Evolutionary conservation across 805 yeast genomes (phyloP).

Genomic region (Huiozyma sinensis): DNA sequence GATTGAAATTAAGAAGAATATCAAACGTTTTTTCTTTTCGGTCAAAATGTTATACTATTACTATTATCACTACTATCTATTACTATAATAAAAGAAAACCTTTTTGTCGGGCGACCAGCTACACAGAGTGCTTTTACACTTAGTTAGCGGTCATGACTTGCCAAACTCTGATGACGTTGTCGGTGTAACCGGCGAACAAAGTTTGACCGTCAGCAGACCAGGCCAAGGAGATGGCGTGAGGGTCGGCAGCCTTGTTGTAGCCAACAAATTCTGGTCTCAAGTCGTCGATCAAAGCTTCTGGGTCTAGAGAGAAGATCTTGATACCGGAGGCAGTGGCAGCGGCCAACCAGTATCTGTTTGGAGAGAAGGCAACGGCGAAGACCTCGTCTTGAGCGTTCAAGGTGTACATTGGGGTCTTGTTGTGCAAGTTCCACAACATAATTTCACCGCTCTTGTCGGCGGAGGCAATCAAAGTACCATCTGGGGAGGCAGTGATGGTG

Average conservation of each 20-base stretch:
- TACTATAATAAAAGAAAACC: background rate
- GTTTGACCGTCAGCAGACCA: conserved; percentile 99
- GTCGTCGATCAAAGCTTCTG: conserved; percentile 88
- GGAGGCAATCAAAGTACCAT: conserved; percentile 97
- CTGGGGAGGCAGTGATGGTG: conserved; percentile 96
- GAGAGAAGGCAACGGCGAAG: conserved; percentile 98
- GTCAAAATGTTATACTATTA: too few relatives aligned
- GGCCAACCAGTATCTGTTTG: conserved; percentile 99
- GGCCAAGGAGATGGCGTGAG: conserved; percentile 94
- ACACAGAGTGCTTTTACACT: conserved; percentile 2
- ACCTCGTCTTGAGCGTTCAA: conserved; percentile 93
- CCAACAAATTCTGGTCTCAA: conserved; percentile 95
- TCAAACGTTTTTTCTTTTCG: too few relatives aligned
- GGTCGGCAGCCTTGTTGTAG: conserved; percentile 85
- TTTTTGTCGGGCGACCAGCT: background rate
- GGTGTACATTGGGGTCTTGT: conserved; percentile 80
- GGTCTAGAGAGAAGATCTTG: conserved; percentile 96
- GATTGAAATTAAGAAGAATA: too few relatives aligned
- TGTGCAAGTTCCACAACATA: conserved; percentile 94
- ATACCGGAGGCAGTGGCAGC: conserved; percentile 98
- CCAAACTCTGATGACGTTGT: conserved; percentile 99
- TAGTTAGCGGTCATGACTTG: conserved; percentile 83
- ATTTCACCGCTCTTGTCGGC: conserved; percentile 99
- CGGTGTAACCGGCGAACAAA: conserved; percentile 99
- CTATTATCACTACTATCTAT: background rate